Base-by-base conservation (phyloP, 768 basidiomycete species). In the Lentinula edodes region DNA sequence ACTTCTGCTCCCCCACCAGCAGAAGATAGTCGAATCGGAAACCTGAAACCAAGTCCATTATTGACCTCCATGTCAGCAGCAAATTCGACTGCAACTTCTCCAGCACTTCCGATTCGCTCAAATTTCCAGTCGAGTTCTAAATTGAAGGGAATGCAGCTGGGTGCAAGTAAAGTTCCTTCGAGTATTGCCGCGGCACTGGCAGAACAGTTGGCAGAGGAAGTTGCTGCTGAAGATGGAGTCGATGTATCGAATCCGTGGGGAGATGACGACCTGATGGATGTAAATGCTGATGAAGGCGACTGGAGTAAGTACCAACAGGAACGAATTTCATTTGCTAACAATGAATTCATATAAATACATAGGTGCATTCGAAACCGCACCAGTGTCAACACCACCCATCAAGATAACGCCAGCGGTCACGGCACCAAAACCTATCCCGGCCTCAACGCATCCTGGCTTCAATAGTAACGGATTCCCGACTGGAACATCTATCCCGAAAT, bases 281-380 rank as follows among this genome's bases (percentile, higher is more conserved):
- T 98, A 4, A 88, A 94, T 68, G 94, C 91, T 0, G 95, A 98
- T 67, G 83, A 87, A 28, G 95, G 88, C 67, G 96, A 98, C 70
- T 99, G 95, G 95, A 90, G 95, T 91, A 70, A 70, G 88, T 80
- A 3, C 12, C 61, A 41, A 18, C 5, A 28, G 18, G 39, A 32
- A 38, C 10, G 12, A 6, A 8, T 54, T 59, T 63, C 23, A 23
- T 20, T 54, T 59, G 23, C 62, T 41, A 58, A 42, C 13, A 52
- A 61, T 28, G 52, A 39, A 13, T 56, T 45, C 4, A 23, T 15
- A 34, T 60, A 28, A 2, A 28, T 28, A 28, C 28, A 12, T 58
- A 89, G 91, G 85, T 69, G 89, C 86, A n/a, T 93, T 93, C 65
- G 90, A 93, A 71, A 83, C 83, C 60, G 82, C 80, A n/a, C 74